These are phyloP conservation scores for Coprinellus aureogranulatus DNA, from an alignment of 768 basidiomycete species.

Conservation along the genomic window DNA sequence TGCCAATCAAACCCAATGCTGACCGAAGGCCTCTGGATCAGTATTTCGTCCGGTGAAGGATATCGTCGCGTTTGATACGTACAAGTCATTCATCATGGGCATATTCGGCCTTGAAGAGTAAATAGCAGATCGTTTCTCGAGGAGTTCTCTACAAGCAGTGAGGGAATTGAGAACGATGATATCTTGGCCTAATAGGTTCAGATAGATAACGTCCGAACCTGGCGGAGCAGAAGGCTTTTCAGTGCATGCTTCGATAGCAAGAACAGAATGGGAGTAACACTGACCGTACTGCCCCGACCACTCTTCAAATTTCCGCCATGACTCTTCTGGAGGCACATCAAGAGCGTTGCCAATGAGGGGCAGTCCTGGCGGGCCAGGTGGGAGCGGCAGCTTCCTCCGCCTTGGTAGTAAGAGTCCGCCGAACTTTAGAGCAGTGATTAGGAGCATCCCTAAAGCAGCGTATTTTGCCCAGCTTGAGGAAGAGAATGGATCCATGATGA, in stretches of 20 bases:
- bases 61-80: not conserved
- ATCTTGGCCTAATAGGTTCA: conserved; percentile 3
- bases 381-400: conserved; percentile 2
- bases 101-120: conserved; percentile 10
- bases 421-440: too few relatives aligned
- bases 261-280: not conserved
- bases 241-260: too few relatives aligned
- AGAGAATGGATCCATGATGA: too few relatives aligned
- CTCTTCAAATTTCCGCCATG: conserved; percentile 3
- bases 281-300: conserved; percentile 3
- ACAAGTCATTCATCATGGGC: conserved; percentile 5
- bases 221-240: too few relatives aligned
- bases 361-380: conserved; percentile 26
- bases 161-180: conserved; percentile 15
- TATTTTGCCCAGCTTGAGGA: too few relatives aligned
- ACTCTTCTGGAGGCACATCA: conserved; percentile 18
- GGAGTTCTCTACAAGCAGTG: conserved; percentile 9
- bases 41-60: too few relatives aligned
- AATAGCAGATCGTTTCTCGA: conserved; percentile 12
- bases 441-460: too few relatives aligned
- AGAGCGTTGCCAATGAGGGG: conserved; percentile 24
- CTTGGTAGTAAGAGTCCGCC: too few relatives aligned
- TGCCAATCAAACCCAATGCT: conserved; percentile 52
- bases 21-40: not conserved
- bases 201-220: conserved; percentile 7